Evolutionary conservation across 345 rosid genomes (phyloP), one percentile per base, ranked within the genome.

Genomic region (Populus pruinosa): DNA sequence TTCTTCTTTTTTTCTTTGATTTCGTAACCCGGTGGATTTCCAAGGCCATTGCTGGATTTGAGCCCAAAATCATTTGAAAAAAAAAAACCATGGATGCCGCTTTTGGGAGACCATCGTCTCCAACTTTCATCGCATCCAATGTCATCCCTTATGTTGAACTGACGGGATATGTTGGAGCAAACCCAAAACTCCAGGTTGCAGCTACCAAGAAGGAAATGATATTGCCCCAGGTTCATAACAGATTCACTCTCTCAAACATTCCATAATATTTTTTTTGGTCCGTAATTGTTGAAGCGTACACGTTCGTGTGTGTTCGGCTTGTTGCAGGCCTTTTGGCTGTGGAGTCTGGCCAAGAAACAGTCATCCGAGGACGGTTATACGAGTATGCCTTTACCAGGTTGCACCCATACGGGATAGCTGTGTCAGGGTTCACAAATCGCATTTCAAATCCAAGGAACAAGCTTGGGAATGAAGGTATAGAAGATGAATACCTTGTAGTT

Each of bases 261-360:
- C 59, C 59, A 20, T 21, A 2, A 6, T 53, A 20, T 18, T 53
- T 53, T 53, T 20, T 20, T 53, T 18, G n/a, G n/a, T 53, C 20
- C 23, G 21, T 53, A 18, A 20, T 16, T 59, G 49, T 67, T 11
- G n/a, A 67, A 67, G 11, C 2, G 12, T 35, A 20, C 25, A 21
- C 21, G 14, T 36, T 12, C 29, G 29, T 67, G 14, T 14, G 25
- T 65, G 59, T 75, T 4, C 84, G 92, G 96, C 81, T 94, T 41
- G 94, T 90, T 23, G 93, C 94, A 8, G 94, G 94, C 27, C 94
- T 91, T 29, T 80, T 94, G 71, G 94, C 91, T 1, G 91, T 90
- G 63, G 93, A 90, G 81, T 87, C 97, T 0, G 98, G 96, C 6
- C 98, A 91, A 70, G 98, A 91, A 23, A 96, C 94, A 4, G 87